Conservation (phyloP, 179 eudicot genomes). For the Beta macrorhiza region DNA sequence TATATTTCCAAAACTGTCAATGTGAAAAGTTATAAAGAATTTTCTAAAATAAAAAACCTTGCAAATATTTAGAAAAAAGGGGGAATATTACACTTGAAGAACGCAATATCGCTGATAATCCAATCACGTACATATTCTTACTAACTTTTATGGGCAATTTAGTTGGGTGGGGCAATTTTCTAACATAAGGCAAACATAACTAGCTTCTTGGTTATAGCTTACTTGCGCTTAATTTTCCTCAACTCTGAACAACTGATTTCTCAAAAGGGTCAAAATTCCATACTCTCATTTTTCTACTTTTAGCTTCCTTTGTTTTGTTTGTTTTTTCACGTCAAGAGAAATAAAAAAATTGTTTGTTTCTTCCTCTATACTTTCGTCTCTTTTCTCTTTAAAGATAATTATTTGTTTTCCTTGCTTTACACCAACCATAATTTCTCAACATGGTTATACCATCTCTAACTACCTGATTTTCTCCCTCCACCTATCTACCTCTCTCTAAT, state of each 20-base stretch:
- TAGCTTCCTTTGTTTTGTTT: not conserved
- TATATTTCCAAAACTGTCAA: too few relatives aligned
- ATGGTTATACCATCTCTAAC: slow-evolving; percentile 39
- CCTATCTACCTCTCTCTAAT: not conserved
- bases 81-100: too few relatives aligned
- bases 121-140: slow-evolving; percentile 6
- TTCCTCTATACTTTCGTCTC: too few relatives aligned
- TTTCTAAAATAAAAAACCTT: too few relatives aligned
- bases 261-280: slow-evolving; percentile 4
- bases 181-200: not conserved
- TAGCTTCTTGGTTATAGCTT: not conserved
- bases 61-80: too few relatives aligned
- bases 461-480: slow-evolving; percentile 6
- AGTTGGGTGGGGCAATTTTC: slow-evolving; percentile 24
- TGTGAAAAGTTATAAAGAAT: too few relatives aligned
- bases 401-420: slow-evolving; percentile 3
- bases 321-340: not conserved
- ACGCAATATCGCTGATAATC: too few relatives aligned
- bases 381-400: not conserved
- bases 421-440: slow-evolving; percentile 29
- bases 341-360: not conserved
- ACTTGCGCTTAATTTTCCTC: slow-evolving; percentile 13
- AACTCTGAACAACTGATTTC: slow-evolving; percentile 18
- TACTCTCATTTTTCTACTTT: not conserved
- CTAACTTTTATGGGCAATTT: slow-evolving; percentile 11